Evolutionary conservation across 2,329 filamentous ascomycete species (phyloP), one percentile per base, ranked within the genome.

Genomic region (Didymellaceae sp.): DNA sequence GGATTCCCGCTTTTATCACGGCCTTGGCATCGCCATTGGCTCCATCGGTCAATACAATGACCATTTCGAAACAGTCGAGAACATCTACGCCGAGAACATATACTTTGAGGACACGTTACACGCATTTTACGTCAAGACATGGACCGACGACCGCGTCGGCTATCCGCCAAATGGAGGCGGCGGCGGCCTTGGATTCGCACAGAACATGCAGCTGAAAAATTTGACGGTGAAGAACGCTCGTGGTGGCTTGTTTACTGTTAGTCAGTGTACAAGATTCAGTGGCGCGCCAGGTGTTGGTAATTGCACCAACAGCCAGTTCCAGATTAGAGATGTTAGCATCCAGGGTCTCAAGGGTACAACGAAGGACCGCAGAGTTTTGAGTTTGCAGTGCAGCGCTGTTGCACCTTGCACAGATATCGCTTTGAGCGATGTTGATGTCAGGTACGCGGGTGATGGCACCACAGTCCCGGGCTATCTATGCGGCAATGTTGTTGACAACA

Each of bases 141-240:
- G 83, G 83, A 81, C 80, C 0, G 81, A 80, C 14, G 67, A 78
- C 8, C 74, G 74, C 26, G 73, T 74, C 21, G 78, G 80, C 14
- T 80, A 77, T 41, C 80, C 80, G 1, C 82, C 82, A 1, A 85
- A 86, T 55, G 82, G 83, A 13, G 83, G 82, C 2, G 82, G 82
- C 9, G 82, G 80, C 13, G 83, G 82, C 3, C 60, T 78, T 0
- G 82, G 82, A 8, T 75, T 68, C 40, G 71, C 69, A 1, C 60
- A 67, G 14, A 73, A 75, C 32, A 65, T 78, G 33, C 58, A 55
- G 10, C 68, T 75, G 47, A 67, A 63, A n/a, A 66, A 78, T 52
- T 54, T 77, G 10, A 61, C 53, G 0, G 44, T 46, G 4, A 42
- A 65, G 13, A 63, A 49, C 5, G 52, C 62, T 11, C 54, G 72